Percentiles rank a stretch among this genome's conserved stretches.
These are phyloP conservation scores for Arthrobotrys sinensis DNA, from an alignment of 2,329 filamentous ascomycete genomes.

Conservation along the genomic window DNA sequence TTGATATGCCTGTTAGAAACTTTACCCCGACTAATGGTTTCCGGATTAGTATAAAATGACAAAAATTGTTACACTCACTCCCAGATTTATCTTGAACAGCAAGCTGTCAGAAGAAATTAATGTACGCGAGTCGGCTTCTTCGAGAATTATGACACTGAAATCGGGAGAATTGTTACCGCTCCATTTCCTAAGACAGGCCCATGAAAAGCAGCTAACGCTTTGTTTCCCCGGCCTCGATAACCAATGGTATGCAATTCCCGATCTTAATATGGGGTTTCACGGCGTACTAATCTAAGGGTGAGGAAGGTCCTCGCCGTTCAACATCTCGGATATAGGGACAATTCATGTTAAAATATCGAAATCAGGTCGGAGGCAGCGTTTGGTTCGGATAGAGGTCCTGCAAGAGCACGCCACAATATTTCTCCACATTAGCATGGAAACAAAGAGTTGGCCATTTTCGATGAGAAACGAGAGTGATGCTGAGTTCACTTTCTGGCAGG, in stretches of 20 bases:
- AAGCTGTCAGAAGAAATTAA: conserved; percentile 89
- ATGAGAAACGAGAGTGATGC: conserved; percentile 98
- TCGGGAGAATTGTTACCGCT: conserved; percentile 86
- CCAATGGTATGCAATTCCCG: conserved; percentile 75
- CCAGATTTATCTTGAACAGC: conserved; percentile 94
- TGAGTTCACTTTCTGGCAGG: conserved; percentile 97
- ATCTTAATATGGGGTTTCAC: neutral
- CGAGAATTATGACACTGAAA: conserved; percentile 83
- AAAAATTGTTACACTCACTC: conserved; percentile 92
- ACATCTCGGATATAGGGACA: conserved; percentile 93
- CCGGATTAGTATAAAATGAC: conserved; percentile 83
- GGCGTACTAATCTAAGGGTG: conserved; percentile 1
- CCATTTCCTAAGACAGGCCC: conserved; percentile 87
- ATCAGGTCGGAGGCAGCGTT: conserved; percentile 86
- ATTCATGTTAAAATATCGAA: conserved; percentile 95
- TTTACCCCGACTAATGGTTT: conserved; percentile 7
- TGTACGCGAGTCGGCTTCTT: conserved; percentile 82
- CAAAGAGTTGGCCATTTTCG: conserved; percentile 96
- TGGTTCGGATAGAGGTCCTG: conserved; percentile 89
- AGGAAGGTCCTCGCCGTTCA: conserved; percentile 84
- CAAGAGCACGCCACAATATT: conserved; percentile 96
- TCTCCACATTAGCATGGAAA: conserved; percentile 89
- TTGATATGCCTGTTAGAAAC: conserved; percentile 40
- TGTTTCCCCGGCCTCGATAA: conserved; percentile 96
- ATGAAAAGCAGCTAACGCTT: conserved; percentile 89